Conservation (phyloP, 176 grass and related monocot species). For the Juncus inflexus region DNA sequence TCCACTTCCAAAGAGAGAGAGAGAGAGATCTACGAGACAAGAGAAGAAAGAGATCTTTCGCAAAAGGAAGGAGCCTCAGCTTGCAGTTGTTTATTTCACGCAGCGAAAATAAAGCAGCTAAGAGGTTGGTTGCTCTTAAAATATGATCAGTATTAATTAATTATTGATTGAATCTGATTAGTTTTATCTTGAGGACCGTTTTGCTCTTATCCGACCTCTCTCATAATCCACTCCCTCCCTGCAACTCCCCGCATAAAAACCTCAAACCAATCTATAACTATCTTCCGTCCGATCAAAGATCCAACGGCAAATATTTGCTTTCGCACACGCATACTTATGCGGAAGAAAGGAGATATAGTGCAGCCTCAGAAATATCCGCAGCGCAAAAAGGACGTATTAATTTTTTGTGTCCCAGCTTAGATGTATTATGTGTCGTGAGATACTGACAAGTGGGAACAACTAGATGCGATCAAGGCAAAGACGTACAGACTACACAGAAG, state of each 20-base stretch:
- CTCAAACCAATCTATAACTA: background rate
- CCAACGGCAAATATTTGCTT: accelerated
- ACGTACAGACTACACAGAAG: too few relatives aligned
- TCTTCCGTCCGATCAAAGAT: background rate
- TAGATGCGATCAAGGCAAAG: too few relatives aligned
- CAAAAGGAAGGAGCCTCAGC: background rate
- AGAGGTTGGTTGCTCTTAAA: background rate
- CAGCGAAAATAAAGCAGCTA: background rate
- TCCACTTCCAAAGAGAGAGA: background rate
- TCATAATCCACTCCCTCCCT: background rate
- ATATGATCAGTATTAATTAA: background rate
- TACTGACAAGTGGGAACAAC: too few relatives aligned
- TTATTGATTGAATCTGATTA: background rate
- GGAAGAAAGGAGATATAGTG: background rate
- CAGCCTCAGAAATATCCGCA: constrained; percentile 32
- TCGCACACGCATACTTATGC: background rate
- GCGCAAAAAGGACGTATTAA: background rate
- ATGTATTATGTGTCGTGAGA: too few relatives aligned
- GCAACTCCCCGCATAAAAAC: background rate
- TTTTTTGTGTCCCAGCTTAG: too few relatives aligned
- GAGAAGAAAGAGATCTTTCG: constrained; percentile 11
- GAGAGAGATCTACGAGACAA: background rate
- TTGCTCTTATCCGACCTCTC: constrained; percentile 20
- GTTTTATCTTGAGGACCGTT: background rate
- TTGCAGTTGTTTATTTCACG: constrained; percentile 4